phyloP scores from a whole-genome alignment of 2,329 filamentous ascomycete species.

The Biscogniauxia sp. region DNA sequence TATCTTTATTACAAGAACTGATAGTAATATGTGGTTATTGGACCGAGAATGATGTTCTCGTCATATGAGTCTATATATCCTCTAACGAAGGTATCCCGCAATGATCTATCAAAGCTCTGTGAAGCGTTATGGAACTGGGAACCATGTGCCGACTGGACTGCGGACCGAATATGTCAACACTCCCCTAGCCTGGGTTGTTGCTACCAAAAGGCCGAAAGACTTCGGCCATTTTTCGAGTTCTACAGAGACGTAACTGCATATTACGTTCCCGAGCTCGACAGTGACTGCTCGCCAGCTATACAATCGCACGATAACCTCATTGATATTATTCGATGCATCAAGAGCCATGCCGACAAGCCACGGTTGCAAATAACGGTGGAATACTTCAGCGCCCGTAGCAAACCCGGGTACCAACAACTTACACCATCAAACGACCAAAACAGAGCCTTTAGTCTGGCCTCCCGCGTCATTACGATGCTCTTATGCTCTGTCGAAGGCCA shows the following conservation, averaged over 20 bases:
- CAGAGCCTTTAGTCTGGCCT: conserved; percentile 6
- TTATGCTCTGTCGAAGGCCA: conserved; percentile 1
- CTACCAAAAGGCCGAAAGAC: neutral
- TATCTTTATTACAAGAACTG: neutral
- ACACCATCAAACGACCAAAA: conserved; percentile 3
- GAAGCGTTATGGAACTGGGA: conserved; percentile 4
- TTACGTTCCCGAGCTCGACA: conserved; percentile 7
- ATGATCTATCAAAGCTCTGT: neutral
- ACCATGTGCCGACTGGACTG: conserved; percentile 3
- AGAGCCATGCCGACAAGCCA: neutral
- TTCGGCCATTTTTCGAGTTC: conserved; percentile 5
- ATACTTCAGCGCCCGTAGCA: neutral
- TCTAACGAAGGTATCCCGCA: neutral
- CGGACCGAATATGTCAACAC: neutral
- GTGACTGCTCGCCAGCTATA: neutral
- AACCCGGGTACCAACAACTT: neutral
- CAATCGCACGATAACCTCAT: conserved; percentile 2
- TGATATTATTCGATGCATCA: conserved; percentile 1
- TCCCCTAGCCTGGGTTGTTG: neutral
- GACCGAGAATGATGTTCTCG: neutral
- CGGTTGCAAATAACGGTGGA: conserved; percentile 1
- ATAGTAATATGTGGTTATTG: neutral
- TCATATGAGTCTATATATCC: conserved; percentile 1
- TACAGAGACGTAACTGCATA: conserved; percentile 5
- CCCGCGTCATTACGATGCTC: conserved; percentile 4